phyloP scores from a whole-genome alignment of 805 yeast genomes.

The Ogataea wickerhamii region DNA sequence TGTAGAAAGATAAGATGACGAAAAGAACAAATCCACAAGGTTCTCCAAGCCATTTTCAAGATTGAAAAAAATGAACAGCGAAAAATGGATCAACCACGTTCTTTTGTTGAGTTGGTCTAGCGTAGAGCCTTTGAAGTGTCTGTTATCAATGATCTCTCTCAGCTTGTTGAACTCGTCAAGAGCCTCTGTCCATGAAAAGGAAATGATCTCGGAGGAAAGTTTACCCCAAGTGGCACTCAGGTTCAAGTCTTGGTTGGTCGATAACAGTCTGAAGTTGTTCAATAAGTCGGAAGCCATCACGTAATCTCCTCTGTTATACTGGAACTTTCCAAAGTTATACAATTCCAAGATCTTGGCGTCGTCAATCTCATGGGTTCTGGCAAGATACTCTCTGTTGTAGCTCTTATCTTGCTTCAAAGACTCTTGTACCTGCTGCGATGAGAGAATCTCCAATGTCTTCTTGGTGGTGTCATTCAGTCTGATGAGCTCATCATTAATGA shows the following conservation, averaged over 20 bases:
- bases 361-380: conserved; percentile 42
- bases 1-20: conserved; percentile 58
- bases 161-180: conserved; percentile 50
- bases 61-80: conserved; percentile 60
- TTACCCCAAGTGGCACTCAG: conserved; percentile 66
- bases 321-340: conserved; percentile 58
- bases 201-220: conserved; percentile 57
- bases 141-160: conserved; percentile 56
- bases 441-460: conserved; percentile 43
- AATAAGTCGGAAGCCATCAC: conserved; percentile 55
- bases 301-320: conserved; percentile 62
- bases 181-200: conserved; percentile 50
- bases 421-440: conserved; percentile 48
- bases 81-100: conserved; percentile 69
- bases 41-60: conserved; percentile 48
- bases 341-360: conserved; percentile 48
- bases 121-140: conserved; percentile 48
- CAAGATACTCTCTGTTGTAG: conserved; percentile 47
- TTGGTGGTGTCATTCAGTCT: conserved; percentile 41
- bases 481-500: conserved; percentile 36
- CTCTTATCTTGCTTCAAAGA: conserved; percentile 52
- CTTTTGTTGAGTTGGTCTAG: conserved; percentile 58
- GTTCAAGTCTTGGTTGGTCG: conserved; percentile 47
- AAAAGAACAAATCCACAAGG: conserved; percentile 54
- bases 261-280: conserved; percentile 53